Conservation (phyloP, 371 early-diverging fungal genomes). For the Actinomortierella ambigua region DNA sequence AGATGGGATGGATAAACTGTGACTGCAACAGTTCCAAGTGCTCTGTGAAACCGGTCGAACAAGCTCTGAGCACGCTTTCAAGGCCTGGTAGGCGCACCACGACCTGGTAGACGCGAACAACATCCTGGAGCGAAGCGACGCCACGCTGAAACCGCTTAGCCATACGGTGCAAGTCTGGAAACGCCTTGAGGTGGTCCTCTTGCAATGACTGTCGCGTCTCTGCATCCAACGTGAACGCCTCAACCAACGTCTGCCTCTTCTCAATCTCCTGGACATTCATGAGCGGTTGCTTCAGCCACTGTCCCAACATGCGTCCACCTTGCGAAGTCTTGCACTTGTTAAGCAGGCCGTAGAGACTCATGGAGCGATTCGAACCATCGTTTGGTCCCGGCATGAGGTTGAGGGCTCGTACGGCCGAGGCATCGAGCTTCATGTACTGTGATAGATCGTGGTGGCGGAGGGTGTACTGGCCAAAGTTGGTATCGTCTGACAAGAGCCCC, state of each 20-base stretch:
- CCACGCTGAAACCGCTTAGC: slow-evolving; percentile 84
- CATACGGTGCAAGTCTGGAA: slow-evolving; percentile 91
- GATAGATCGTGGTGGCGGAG: slow-evolving; percentile 77
- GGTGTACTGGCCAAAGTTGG: slow-evolving; percentile 75
- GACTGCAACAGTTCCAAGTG: slow-evolving; percentile 52
- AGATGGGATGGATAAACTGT: slow-evolving; percentile 47
- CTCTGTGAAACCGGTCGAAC: slow-evolving; percentile 47
- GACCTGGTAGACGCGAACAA: slow-evolving; percentile 90
- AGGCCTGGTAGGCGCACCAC: slow-evolving; percentile 77
- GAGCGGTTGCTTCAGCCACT: slow-evolving; percentile 96
- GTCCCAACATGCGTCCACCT: slow-evolving; percentile 85
- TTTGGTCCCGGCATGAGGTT: slow-evolving; percentile 83
- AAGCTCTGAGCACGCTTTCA: slow-evolving; percentile 56
- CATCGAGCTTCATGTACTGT: slow-evolving; percentile 93
- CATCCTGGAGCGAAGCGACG: slow-evolving; percentile 87
- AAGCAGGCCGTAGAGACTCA: slow-evolving; percentile 86
- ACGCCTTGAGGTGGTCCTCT: slow-evolving; percentile 72
- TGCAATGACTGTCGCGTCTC: slow-evolving; percentile 76
- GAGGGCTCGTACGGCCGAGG: slow-evolving; percentile 87
- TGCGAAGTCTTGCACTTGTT: slow-evolving; percentile 92
- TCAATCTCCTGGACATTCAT: slow-evolving; percentile 77
- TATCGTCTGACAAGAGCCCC: slow-evolving; percentile 71
- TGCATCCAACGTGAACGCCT: slow-evolving; percentile 71
- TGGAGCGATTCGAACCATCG: slow-evolving; percentile 80
- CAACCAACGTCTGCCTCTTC: slow-evolving; percentile 79